Percentiles rank a stretch among this genome's conserved stretches.
Evolutionary conservation across 2,329 filamentous ascomycete genomes (phyloP).

Genomic region (Claviceps digitariae): DNA sequence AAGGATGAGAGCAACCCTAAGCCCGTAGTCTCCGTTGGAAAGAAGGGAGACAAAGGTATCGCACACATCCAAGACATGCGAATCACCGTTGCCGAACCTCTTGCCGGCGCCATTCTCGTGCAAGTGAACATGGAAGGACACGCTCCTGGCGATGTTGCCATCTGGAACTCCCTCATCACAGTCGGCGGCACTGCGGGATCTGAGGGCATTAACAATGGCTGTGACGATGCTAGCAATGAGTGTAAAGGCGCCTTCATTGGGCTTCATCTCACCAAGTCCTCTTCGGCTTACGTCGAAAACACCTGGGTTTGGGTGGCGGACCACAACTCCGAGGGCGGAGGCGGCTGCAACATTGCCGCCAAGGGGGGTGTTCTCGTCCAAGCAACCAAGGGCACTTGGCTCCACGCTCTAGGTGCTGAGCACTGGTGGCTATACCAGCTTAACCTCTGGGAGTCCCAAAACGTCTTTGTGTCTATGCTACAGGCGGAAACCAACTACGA

Average conservation of each 20-base stretch:
- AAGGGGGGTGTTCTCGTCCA: slow-evolving; percentile 36
- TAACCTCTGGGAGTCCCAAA: slow-evolving; percentile 33
- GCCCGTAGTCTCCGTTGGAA: neutral
- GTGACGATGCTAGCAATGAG: slow-evolving; percentile 15
- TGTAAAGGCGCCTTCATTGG: slow-evolving; percentile 35
- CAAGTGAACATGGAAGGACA: slow-evolving; percentile 36
- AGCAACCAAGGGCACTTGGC: slow-evolving; percentile 35
- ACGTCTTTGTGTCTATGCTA: slow-evolving; percentile 36
- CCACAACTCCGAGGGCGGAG: slow-evolving; percentile 27
- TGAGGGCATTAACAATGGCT: slow-evolving; percentile 21
- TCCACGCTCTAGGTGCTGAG: slow-evolving; percentile 33
- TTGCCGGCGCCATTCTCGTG: slow-evolving; percentile 27
- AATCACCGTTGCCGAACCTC: slow-evolving; percentile 33
- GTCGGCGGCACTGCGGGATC: slow-evolving; percentile 26
- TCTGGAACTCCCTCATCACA: slow-evolving; percentile 32
- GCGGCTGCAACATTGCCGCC: slow-evolving; percentile 29
- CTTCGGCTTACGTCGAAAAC: slow-evolving; percentile 11
- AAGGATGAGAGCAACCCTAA: slow-evolving; percentile 20
- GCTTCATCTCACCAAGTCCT: slow-evolving; percentile 30
- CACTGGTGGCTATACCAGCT: slow-evolving; percentile 46
- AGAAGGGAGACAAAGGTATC: slow-evolving; percentile 30
- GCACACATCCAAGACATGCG: slow-evolving; percentile 38
- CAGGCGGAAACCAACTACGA: slow-evolving; percentile 38
- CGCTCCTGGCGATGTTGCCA: slow-evolving; percentile 32
- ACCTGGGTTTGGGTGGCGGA: slow-evolving; percentile 21